Evolutionary conservation across 192 early-diverging fungal species (phyloP), one percentile per base, ranked within the genome.

Genomic region (Rhizophagus clarus): DNA sequence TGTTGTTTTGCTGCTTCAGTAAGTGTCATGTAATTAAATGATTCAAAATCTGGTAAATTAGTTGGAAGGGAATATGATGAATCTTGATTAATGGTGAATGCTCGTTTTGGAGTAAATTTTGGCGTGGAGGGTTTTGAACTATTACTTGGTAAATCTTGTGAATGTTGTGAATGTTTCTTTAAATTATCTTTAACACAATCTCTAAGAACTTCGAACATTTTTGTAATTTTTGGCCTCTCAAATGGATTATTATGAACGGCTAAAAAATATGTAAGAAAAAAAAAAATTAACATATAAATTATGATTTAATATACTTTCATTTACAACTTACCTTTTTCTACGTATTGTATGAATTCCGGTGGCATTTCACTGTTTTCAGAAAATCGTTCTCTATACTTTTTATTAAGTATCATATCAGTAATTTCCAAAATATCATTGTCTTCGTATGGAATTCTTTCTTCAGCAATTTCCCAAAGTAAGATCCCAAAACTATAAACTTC

Each of bases 371-470:
- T 31, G 14, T 1, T 4, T 67, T 56, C 64, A 31, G 64, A 31
- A 67, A 67, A 67, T 31, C 14, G 31, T 67, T 67, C 64, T 29
- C 64, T 29, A 67, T 67, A 67, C 24, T 12, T 67, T 31, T 32
- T 31, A 3, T 67, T 67, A 20, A 5, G 28, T 67, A 67, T 15
- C 12, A 10, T 4, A 3, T 67, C 6, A 12, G 26, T 67, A 20
- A 67, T 67, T 7, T 11, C 6, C 14, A 67, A 3, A 32, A 67
- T 67, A 67, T 67, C 64, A 32, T 8, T 14, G 1, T 0, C 64
- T 63, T 28, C 2, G 0, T 67, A 67, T 31, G 64, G 64, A 32
- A 67, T 32, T 67, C 14, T 67, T 20, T 28, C 9, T 24, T 63
- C 62, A 3, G 62, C 62, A 26, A 63, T 26, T 63, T 63, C 62